These are phyloP conservation scores for Daphne laureola DNA, from an alignment of 441 rosid genomes.

Conservation along the genomic window DNA sequence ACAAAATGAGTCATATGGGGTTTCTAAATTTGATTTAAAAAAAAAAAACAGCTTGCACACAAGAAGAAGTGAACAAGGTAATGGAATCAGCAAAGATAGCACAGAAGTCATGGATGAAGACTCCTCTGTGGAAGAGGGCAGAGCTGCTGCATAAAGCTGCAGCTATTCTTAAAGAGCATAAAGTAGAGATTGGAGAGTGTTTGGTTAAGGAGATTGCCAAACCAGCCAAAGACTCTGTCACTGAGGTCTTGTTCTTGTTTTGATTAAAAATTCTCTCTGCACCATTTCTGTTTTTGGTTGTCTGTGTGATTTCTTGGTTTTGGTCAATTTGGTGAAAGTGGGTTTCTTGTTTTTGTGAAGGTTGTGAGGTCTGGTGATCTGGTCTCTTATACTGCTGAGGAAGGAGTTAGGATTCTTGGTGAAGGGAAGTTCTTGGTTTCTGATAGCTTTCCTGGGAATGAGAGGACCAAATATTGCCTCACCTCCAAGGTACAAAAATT, in stretches of 20 bases:
- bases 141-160: slow-evolving; percentile 97
- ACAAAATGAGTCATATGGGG: no score
- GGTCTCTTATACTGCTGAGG: slow-evolving; percentile 88
- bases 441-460: slow-evolving; percentile 96
- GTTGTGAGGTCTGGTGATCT: slow-evolving; percentile 97
- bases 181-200: slow-evolving; percentile 77
- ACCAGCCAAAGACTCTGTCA: slow-evolving; percentile 87
- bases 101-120: slow-evolving; percentile 87
- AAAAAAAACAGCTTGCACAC: slow-evolving; percentile 62
- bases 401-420: slow-evolving; percentile 90
- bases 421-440: slow-evolving; percentile 89
- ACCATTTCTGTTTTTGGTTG: no score
- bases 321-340: no score
- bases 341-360: slow-evolving; percentile 17
- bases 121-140: slow-evolving; percentile 95
- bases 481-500: slow-evolving; percentile 77
- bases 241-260: slow-evolving; percentile 43
- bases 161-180: slow-evolving; percentile 77
- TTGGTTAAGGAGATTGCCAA: slow-evolving; percentile 93
- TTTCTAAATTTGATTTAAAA: no score
- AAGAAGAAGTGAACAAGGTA: slow-evolving; percentile 87
- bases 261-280: no score
- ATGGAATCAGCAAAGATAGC: slow-evolving; percentile 77
- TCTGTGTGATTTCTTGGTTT: no score
- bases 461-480: slow-evolving; percentile 95